Evolutionary conservation across 495 filamentous ascomycete genomes (phyloP), one percentile per base, ranked within the genome.

Genomic region (Podospora tetraspora): DNA sequence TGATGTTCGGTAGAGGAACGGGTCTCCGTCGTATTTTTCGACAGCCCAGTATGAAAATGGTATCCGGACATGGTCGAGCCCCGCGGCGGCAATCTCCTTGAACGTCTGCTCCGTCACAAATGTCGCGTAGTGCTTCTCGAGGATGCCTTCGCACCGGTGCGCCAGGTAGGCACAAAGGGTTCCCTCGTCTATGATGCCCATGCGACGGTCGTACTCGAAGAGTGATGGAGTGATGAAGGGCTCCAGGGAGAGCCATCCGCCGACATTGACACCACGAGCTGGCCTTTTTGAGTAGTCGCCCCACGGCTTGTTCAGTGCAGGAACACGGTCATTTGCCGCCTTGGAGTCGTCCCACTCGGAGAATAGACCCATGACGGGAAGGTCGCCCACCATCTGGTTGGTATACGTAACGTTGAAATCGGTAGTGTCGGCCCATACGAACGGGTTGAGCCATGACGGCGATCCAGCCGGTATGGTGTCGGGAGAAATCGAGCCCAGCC

Each of bases 381-480:
- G 84, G 8, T 90, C 92, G 11, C 95, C 96, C 1, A 97, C 89
- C 0, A 87, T 94, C 43, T 85, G 88, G 71, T 88, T 86, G 0
- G 96, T 99, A 75, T 94, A 99, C 0, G 96, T 98, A 65, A 96
- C 81, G 74, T 99, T 99, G 78, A 98, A 96, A 72, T 92, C 93
- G 2, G 82, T 86, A 2, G 94, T 97, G 70, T 97, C 91, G 62
- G 91, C 90, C 96, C 96, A 99, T 13, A 90, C 89, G 69, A 92
- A 97, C 0, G 96, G 96, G 77, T 99, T 95, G 19, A 97, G 81
- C 68, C 90, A 86, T 0, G 91, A 91, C 0, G 92, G 93, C 74
- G 89, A 86, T 25, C 88, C 81, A 12, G 80, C 77, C 4, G 93
- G 93, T 61, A 96, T 90, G 70, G 81, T 85, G 68, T 82, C 81